These are phyloP conservation scores for Drechmeria coniospora DNA, from an alignment of 2,329 filamentous ascomycete species.

Conservation along the genomic window DNA sequence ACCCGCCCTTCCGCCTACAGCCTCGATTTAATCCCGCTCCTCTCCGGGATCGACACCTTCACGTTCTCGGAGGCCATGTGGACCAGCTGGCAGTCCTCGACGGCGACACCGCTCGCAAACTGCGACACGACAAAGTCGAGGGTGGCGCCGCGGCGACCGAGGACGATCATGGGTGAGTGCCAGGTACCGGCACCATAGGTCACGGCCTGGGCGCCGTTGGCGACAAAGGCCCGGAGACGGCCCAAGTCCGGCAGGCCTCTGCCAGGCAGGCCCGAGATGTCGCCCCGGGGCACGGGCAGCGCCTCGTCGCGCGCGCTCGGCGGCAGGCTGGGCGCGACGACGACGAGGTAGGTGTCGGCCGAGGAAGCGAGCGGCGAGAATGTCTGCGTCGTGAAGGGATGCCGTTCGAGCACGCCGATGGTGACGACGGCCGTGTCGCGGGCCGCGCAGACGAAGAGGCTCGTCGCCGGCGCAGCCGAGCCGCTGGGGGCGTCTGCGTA, in stretches of 20 bases:
- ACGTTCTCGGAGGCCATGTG: constrained; percentile 17
- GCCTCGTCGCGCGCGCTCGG: constrained; percentile 13
- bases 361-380: constrained; percentile 60
- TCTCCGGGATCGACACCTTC: constrained; percentile 18
- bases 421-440: constrained; percentile 30
- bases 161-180: constrained; percentile 89
- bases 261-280: constrained; percentile 34
- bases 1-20: no score
- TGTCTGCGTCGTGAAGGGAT: constrained; percentile 88
- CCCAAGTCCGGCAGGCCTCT: constrained; percentile 57
- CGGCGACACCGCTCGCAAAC: constrained; percentile 65
- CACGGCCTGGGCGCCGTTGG: constrained; percentile 63
- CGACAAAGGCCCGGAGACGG: constrained; percentile 62
- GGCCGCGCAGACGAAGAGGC: constrained; percentile 68
- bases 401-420: constrained; percentile 65
- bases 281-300: constrained; percentile 12
- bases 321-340: constrained; percentile 68
- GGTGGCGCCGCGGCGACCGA: constrained; percentile 42
- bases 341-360: constrained; percentile 54
- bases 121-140: constrained; percentile 85
- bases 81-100: constrained; percentile 83
- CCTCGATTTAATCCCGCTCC: constrained; percentile 6
- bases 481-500: constrained; percentile 52
- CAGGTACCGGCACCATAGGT: constrained; percentile 87
- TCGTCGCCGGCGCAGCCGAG: constrained; percentile 47